Base-by-base conservation (phyloP, 768 basidiomycete genomes). In the Lactifluus volemus region DNA sequence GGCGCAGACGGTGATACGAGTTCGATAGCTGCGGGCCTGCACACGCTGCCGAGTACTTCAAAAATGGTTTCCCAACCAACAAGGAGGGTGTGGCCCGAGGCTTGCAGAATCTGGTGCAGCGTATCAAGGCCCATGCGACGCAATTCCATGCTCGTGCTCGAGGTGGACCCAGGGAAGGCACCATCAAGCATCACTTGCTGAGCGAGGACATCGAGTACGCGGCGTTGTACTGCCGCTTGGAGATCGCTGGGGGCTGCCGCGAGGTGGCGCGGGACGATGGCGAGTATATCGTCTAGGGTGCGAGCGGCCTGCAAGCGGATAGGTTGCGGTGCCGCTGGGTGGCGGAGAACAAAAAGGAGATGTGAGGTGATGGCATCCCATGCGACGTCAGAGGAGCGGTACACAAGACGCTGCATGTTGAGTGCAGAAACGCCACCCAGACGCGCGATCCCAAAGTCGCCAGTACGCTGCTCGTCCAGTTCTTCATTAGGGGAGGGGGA, bases 41-140 rank as follows among this genome's bases (percentile, higher is more conserved):
- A 98, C 10, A 97, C 91, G 60, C 90, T 92, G 45, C 84, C 84
- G 6, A 99, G 78, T 82, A 98, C 94, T 65, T 86, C 83, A 71
- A 98, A 98, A 66, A 98, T 92, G 0, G 79, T 88, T 66, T 89
- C 86, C 96, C 96, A 99, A 0, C 97, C 96, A 14, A 89, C 83
- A 8, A 94, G 82, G 1, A 99, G 78, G 0, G 92, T 93, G 71
- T 98, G 93, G 0, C 92, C 96, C 0, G 92, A 90, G 1, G 86
- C 84, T 70, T 98, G 91, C 10, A 99, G 76, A 55, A 99, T 94
- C 65, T 89, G 83, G 65, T 94, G 90, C 10, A 99, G 73, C 0
- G 90, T 91, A 67, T 96, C 92, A 55, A 95, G 76, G 0, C 93
- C 96, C 83, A 94, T 89, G 25, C 85, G 78, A 29, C 94, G 81